Evolutionary conservation across 2,329 filamentous ascomycete genomes (phyloP), one percentile per base, ranked within the genome.

Genomic region (Aspergillus aculeatinus): DNA sequence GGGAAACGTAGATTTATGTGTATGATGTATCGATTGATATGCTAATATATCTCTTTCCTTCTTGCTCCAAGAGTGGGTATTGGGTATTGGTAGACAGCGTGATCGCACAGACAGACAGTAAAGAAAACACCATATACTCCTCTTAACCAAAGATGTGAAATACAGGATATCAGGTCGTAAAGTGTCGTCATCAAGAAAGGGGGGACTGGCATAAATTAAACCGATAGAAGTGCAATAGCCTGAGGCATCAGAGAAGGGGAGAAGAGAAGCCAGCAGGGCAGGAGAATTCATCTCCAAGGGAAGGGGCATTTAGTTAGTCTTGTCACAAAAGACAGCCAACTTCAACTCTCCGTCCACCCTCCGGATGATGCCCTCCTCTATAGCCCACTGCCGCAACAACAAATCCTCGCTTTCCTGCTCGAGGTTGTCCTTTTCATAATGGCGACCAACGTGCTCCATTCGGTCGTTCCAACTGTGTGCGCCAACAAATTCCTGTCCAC

Each of bases 401-500:
- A 77, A 49, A 75, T 80, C 74, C 74, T 82, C 67, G 6, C 65
- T 52, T 66, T 77, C 66, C 42, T 52, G 48, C n/a, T 70, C 57
- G 29, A 65, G 44, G 55, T 76, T 65, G 7, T 73, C 72, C 65
- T 88, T 88, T 75, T 95, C 91, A 50, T 94, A 82, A 73, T 97
- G 93, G 60, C 85, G 83, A 0, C 90, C 91, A 2, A 96, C 85
- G 76, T 97, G 93, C 74, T 97, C 93, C 87, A 96, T 91, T 25
- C 90, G 83, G 59, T 88, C 83, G 60, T 95, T 89, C 92, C 92
- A 96, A 11, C 86, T 86, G 5, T 80, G 82, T 0, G 72, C 62
- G 0, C 89, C 90, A 5, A 79, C 73, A 69, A 96, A 96, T 0
- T 73, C 72, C 51, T 69, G 60, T 2, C 59, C 69, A 73, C 93